phyloP scores from a whole-genome alignment of 2,329 filamentous ascomycete genomes.

The Nannizziopsis barbatae region DNA sequence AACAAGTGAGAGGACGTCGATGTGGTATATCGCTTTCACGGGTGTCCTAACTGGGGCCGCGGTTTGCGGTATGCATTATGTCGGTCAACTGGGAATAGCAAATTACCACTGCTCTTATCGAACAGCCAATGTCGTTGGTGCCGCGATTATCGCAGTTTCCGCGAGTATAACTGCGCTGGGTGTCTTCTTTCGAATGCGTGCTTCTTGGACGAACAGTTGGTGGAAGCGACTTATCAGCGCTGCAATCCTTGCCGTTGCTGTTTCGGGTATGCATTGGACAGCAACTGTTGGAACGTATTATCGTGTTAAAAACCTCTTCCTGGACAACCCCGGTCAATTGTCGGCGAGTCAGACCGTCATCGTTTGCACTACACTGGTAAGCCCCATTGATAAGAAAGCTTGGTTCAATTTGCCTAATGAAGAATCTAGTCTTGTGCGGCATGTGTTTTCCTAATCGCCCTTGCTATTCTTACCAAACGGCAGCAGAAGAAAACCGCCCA shows the following conservation, averaged over 20 bases:
- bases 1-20: slow-evolving; percentile 46
- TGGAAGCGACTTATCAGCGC: slow-evolving; percentile 62
- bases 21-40: slow-evolving; percentile 49
- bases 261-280: slow-evolving; percentile 83
- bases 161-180: slow-evolving; percentile 60
- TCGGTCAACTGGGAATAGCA: slow-evolving; percentile 70
- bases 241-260: slow-evolving; percentile 57
- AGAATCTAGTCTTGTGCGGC: slow-evolving; percentile 47
- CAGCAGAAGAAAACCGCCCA: slow-evolving; percentile 44
- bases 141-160: slow-evolving; percentile 59
- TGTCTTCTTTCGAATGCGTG: slow-evolving; percentile 66
- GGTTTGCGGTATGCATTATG: slow-evolving; percentile 77
- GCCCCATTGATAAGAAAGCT: slow-evolving; percentile 19
- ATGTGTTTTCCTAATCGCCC: slow-evolving; percentile 48
- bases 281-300: slow-evolving; percentile 62
- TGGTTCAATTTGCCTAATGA: background rate
- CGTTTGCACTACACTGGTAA: slow-evolving; percentile 59
- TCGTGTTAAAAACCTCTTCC: slow-evolving; percentile 41
- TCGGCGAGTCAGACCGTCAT: slow-evolving; percentile 58
- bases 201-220: slow-evolving; percentile 66
- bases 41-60: slow-evolving; percentile 61
- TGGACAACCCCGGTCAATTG: slow-evolving; percentile 31
- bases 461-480: slow-evolving; percentile 45
- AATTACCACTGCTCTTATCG: slow-evolving; percentile 61
- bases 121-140: slow-evolving; percentile 51